These are phyloP conservation scores for Nemania sp. DNA, from an alignment of 2,329 filamentous ascomycete species.

Conservation along the genomic window DNA sequence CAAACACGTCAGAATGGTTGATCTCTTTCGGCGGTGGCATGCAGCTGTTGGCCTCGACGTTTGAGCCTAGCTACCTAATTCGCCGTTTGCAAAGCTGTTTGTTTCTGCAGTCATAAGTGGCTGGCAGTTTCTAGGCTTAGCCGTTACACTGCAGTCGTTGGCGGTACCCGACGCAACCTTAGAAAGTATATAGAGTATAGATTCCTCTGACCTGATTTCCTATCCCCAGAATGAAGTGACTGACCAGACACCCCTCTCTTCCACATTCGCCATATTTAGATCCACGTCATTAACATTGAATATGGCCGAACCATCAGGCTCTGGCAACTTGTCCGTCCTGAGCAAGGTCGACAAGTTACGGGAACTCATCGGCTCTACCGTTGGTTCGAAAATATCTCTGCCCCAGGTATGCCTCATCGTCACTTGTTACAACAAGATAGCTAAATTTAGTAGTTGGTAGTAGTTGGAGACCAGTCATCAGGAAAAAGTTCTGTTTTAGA, in stretches of 20 bases:
- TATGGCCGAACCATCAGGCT: slow-evolving; percentile 16
- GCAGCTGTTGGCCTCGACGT: not conserved
- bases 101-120: not conserved
- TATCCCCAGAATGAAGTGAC: not conserved
- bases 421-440: not conserved
- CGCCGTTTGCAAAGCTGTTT: not conserved
- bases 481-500: slow-evolving; percentile 89
- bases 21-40: not conserved
- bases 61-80: not conserved
- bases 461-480: slow-evolving; percentile 86
- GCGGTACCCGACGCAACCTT: not conserved
- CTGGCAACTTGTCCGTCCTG: slow-evolving; percentile 51
- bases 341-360: slow-evolving; percentile 58
- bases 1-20: not conserved
- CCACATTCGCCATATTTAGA: not conserved
- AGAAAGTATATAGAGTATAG: not conserved
- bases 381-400: slow-evolving; percentile 52
- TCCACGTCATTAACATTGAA: not conserved
- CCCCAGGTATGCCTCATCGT: slow-evolving; percentile 45
- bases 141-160: not conserved
- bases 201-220: not conserved
- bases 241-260: not conserved
- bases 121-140: not conserved
- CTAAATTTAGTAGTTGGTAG: slow-evolving; percentile 73
- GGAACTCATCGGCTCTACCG: slow-evolving; percentile 55